Percentiles rank a stretch among this genome's conserved stretches.
These are phyloP conservation scores for Chenopodium berlandieri DNA, from an alignment of 148 eudicot genomes.

Conservation along the genomic window DNA sequence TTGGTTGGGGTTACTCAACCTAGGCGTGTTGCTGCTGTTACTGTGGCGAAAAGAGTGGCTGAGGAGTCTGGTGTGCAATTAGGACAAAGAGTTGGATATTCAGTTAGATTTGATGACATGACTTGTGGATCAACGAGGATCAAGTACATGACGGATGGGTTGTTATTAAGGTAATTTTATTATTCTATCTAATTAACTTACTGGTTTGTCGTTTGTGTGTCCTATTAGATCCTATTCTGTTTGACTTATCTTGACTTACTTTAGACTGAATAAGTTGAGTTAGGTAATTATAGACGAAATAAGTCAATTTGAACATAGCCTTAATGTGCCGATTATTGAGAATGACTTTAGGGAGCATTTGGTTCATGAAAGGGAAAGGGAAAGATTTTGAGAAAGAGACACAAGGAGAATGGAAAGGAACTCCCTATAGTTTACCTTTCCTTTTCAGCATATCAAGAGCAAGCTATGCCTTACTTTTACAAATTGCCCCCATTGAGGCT, in stretches of 20 bases:
- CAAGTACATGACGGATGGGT: constrained; percentile 97
- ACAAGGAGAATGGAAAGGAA: too few relatives aligned
- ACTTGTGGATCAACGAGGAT: constrained; percentile 83
- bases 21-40: constrained; percentile 92
- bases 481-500: background rate
- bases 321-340: too few relatives aligned
- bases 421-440: background rate
- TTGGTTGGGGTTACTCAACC: constrained; percentile 92
- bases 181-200: background rate
- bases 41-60: constrained; percentile 94
- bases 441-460: background rate
- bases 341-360: too few relatives aligned
- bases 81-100: constrained; percentile 90
- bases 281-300: too few relatives aligned
- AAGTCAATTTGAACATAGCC: too few relatives aligned
- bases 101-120: constrained; percentile 85
- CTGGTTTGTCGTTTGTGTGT: background rate
- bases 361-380: too few relatives aligned
- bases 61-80: constrained; percentile 83
- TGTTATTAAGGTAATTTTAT: constrained; percentile 64
- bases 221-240: too few relatives aligned
- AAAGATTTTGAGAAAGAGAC: too few relatives aligned
- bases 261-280: too few relatives aligned
- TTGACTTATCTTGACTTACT: too few relatives aligned
- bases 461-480: background rate